Conservation (phyloP, 2,329 filamentous ascomycete genomes). For the Aureobasidium uvarum region DNA sequence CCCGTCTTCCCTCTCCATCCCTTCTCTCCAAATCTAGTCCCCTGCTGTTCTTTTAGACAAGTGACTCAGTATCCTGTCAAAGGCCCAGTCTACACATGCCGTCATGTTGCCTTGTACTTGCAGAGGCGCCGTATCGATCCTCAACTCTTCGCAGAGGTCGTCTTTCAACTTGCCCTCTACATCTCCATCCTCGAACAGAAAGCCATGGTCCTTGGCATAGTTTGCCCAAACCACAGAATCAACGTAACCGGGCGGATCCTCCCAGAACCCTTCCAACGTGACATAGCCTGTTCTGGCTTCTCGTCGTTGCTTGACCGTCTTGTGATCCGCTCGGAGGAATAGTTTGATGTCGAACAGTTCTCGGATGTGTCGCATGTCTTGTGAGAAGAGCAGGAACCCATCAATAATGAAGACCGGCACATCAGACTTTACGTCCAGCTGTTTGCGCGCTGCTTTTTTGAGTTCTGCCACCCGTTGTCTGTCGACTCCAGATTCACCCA, state of each 20-base stretch:
- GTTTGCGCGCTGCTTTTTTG: constrained; percentile 30
- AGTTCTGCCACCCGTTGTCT: constrained; percentile 35
- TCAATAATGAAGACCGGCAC: constrained; percentile 69
- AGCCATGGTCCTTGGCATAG: constrained; percentile 77
- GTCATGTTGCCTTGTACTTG: constrained; percentile 38
- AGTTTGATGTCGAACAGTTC: constrained; percentile 69
- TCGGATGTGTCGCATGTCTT: constrained; percentile 54
- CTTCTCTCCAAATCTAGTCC: not conserved
- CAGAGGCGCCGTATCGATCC: constrained; percentile 37
- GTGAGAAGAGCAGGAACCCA: constrained; percentile 80
- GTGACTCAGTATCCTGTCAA: constrained; percentile 31
- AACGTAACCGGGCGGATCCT: constrained; percentile 90
- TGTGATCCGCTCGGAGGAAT: constrained; percentile 70
- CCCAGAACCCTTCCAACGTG: constrained; percentile 84
- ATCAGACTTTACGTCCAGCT: constrained; percentile 17
- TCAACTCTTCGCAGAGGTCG: constrained; percentile 39
- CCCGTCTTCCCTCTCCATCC: not conserved
- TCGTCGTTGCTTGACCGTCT: constrained; percentile 61
- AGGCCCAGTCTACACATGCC: constrained; percentile 43
- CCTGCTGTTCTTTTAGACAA: not conserved
- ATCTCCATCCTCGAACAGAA: constrained; percentile 70
- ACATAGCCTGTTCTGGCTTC: constrained; percentile 73
- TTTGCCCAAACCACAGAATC: constrained; percentile 96
- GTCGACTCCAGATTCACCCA: constrained; percentile 45
- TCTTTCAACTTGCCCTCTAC: constrained; percentile 58